These are phyloP conservation scores for Sporothrix schenckii DNA, from an alignment of 2,329 filamentous ascomycete species.

Conservation along the genomic window DNA sequence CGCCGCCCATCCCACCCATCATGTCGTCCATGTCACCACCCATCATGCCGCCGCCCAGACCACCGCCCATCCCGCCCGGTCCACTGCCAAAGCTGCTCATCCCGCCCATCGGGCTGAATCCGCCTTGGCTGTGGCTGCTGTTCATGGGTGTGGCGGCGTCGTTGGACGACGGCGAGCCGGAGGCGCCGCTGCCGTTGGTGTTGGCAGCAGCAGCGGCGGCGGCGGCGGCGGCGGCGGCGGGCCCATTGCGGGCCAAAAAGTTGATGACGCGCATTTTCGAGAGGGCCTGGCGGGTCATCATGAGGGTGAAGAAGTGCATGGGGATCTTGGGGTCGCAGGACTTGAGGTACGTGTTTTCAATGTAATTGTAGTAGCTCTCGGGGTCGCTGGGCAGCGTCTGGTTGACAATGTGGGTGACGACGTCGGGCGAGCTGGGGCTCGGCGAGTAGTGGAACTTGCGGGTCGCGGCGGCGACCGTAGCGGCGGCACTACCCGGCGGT, in stretches of 20 bases:
- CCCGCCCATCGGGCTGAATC: conserved; percentile 18
- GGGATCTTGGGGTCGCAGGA: conserved; percentile 62
- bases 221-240: conserved; percentile 4
- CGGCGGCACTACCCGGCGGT: conserved; percentile 40
- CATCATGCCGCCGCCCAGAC: conserved; percentile 16
- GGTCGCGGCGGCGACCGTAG: conserved; percentile 35
- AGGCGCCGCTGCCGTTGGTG: too few species aligned
- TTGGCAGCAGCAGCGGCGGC: background rate
- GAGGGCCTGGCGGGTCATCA: conserved; percentile 59
- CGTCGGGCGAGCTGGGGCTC: conserved; percentile 48
- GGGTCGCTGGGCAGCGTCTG: conserved; percentile 57
- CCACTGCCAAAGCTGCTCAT: conserved; percentile 27
- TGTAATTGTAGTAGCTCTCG: conserved; percentile 57
- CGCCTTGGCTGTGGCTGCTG: background rate
- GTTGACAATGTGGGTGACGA: conserved; percentile 54
- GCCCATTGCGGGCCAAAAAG: conserved; percentile 51
- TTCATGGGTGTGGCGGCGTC: conserved; percentile 18
- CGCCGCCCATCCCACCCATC: conserved; percentile 26
- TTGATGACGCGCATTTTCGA: conserved; percentile 60
- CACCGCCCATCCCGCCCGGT: conserved; percentile 3
- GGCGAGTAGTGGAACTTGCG: conserved; percentile 42
- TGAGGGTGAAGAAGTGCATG: conserved; percentile 60
- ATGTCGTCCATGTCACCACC: conserved; percentile 19
- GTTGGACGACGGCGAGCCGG: conserved; percentile 37
- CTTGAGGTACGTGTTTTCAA: conserved; percentile 59